Evolutionary conservation across 169 alveolate genomes (phyloP).

Genomic region (Haemoproteus tartakovskyi): DNA sequence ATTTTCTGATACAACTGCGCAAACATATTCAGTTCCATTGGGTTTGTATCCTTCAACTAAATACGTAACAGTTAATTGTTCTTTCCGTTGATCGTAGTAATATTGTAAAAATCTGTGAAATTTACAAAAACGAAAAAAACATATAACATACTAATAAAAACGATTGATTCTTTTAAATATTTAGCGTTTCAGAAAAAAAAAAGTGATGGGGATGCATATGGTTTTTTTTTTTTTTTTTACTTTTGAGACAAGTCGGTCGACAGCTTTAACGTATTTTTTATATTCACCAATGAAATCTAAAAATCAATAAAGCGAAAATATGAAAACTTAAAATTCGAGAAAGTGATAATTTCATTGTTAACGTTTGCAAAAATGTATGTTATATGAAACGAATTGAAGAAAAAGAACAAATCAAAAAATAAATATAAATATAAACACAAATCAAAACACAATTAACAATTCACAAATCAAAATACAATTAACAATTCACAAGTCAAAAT

Average conservation of each 20-base stretch:
- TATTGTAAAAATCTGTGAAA: constrained; percentile 15
- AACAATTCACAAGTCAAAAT: too few species aligned
- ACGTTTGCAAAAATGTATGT: neutral
- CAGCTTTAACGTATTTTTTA: constrained; percentile 7
- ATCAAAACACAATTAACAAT: too few species aligned
- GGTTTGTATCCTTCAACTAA: constrained; percentile 32
- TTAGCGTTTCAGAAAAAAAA: neutral
- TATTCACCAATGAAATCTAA: constrained; percentile 16
- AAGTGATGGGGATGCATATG: neutral
- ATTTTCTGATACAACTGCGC: constrained; percentile 1
- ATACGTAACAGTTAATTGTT: constrained; percentile 10
- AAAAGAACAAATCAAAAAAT: too few species aligned
- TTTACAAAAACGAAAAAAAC: neutral
- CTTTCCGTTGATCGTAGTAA: constrained; percentile 18
- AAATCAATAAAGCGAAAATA: neutral
- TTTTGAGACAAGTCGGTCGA: constrained; percentile 42
- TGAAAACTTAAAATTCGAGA: neutral
- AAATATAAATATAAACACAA: too few species aligned
- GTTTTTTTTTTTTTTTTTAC: neutral
- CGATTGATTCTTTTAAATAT: neutral
- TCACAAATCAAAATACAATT: too few species aligned
- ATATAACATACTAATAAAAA: neutral
- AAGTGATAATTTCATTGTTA: neutral
- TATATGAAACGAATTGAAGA: neutral
- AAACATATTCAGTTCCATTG: constrained; percentile 1